Base-by-base conservation (phyloP, 73 alveolate genomes). In the Paramecium sonneborni region DNA sequence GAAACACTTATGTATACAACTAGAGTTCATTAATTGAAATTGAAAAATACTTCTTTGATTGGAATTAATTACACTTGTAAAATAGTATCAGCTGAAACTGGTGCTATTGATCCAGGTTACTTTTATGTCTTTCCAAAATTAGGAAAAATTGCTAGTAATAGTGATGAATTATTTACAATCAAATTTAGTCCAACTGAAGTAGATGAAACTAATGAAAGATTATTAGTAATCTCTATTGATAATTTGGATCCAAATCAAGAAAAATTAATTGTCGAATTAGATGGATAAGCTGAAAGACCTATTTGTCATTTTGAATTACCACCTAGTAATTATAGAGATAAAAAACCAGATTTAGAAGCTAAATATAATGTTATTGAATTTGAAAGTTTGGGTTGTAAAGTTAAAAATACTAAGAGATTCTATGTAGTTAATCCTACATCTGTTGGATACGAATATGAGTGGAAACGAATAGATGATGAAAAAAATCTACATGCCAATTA, bases 381-480 rank as follows among this genome's bases (percentile, higher is more conserved):
- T 90, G 99, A 98, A 85, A 95, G 99, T 84, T 93, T 99, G 76
- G 99, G 99, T 35, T 94, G 98, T 82, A 98, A 96, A 93, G 99
- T 99, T 35, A 96, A 98, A 92, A 99, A 99, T 95, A 98, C 99
- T 21, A 98, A 95, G 93, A 96, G 99, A 92, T 99, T 99, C 96
- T 98, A 98, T 96, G 99, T 99, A 15, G 98, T 98, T 76, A 98
- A 99, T 94, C 99, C 99, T 52, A 99, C 99, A 8, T 95, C 97
- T 74, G 98, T 97, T 93, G 99, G 99, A 72, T 99, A 99, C 92
- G 99, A 99, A 85, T 99, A 98, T 94, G 99, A 97, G 85, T 99
- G 99, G 99, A 98, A 97, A 85, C 96, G 92, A 55, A 56, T 76
- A 26, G 94, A 62, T 69, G 95, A 94, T 92, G 98, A 92, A 62